Evolutionary conservation across 164 flowering plant species (phyloP).

Genomic region (Stephania yunnanensis): DNA sequence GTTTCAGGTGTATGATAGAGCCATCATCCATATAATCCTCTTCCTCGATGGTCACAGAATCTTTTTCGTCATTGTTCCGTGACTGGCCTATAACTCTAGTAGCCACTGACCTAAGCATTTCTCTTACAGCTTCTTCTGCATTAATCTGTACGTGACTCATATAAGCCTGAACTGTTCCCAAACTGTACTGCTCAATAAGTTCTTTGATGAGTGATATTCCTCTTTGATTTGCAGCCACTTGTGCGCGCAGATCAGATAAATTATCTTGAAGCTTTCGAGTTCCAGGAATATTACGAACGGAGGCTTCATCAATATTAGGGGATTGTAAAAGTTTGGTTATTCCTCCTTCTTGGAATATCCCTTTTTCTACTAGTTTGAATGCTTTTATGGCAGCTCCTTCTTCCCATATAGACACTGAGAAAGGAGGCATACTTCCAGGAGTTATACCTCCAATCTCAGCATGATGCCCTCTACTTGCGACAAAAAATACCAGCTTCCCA

Average conservation of each 20-base stretch:
- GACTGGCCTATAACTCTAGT: slow-evolving; percentile 35
- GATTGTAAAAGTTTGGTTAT: slow-evolving; percentile 64
- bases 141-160: slow-evolving; percentile 87
- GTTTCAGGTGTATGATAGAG: slow-evolving; percentile 73
- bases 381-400: slow-evolving; percentile 99
- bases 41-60: slow-evolving; percentile 58
- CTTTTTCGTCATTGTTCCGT: slow-evolving; percentile 17
- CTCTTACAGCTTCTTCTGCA: slow-evolving; percentile 95
- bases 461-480: slow-evolving; percentile 98
- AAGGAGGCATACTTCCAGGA: slow-evolving; percentile 99
- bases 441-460: slow-evolving; percentile 99
- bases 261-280: slow-evolving; percentile 92
- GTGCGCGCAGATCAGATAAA: slow-evolving; percentile 92
- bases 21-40: slow-evolving; percentile 99
- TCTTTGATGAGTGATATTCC: slow-evolving; percentile 91
- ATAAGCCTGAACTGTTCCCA: slow-evolving; percentile 85
- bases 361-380: slow-evolving; percentile 92
- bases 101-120: slow-evolving; percentile 88
- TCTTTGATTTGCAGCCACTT: slow-evolving; percentile 97
- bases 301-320: slow-evolving; percentile 47
- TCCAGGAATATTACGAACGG: slow-evolving; percentile 57
- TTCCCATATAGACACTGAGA: slow-evolving; percentile 89
- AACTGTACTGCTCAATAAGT: slow-evolving; percentile 86
- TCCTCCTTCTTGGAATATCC: slow-evolving; percentile 90
- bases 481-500: slow-evolving; percentile 78